Evolutionary conservation across 2,329 filamentous ascomycete species (phyloP).

Genomic region (Stachybotrys echinatus): DNA sequence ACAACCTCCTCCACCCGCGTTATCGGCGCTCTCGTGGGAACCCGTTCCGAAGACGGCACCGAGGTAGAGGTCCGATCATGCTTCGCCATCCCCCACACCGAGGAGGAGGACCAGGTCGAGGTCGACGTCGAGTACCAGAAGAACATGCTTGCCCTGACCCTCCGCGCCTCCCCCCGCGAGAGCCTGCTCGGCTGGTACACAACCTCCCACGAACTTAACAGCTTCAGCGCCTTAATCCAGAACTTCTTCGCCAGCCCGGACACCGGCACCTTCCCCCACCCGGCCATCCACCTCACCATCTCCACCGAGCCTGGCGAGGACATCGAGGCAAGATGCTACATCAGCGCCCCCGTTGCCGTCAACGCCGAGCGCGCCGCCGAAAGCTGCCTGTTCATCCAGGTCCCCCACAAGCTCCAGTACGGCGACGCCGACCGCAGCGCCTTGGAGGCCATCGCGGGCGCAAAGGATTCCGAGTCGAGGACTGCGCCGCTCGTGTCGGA

Average conservation of each 20-base stretch:
- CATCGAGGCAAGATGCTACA: conserved; percentile 89
- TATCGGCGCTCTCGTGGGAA: conserved; percentile 91
- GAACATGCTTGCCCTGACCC: conserved; percentile 93
- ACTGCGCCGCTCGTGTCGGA: conserved; percentile 73
- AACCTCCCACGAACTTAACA: conserved; percentile 94
- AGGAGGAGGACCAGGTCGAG: conserved; percentile 97
- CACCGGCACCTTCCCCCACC: conserved; percentile 94
- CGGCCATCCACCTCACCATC: conserved; percentile 95
- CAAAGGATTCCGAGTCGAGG: conserved; percentile 73
- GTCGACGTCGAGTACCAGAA: conserved; percentile 99
- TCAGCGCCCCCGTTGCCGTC: conserved; percentile 90
- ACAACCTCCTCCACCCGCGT: conserved; percentile 83
- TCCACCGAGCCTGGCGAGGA: conserved; percentile 83
- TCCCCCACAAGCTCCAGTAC: conserved; percentile 91
- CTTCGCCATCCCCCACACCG: conserved; percentile 97
- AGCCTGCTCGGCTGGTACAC: conserved; percentile 97
- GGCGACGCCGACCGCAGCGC: conserved; percentile 62
- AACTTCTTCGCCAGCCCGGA: conserved; percentile 98
- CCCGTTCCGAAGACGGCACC: conserved; percentile 90
- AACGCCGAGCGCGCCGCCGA: conserved; percentile 92
- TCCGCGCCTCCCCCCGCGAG: conserved; percentile 91
- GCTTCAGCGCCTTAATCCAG: conserved; percentile 93
- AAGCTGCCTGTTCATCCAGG: conserved; percentile 94
- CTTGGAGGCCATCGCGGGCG: conserved; percentile 77
- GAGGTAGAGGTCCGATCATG: conserved; percentile 94